Evolutionary conservation across 1,284 basidiomycete genomes (phyloP), one percentile per base, ranked within the genome.

Genomic region (Apiotrichum siamense): DNA sequence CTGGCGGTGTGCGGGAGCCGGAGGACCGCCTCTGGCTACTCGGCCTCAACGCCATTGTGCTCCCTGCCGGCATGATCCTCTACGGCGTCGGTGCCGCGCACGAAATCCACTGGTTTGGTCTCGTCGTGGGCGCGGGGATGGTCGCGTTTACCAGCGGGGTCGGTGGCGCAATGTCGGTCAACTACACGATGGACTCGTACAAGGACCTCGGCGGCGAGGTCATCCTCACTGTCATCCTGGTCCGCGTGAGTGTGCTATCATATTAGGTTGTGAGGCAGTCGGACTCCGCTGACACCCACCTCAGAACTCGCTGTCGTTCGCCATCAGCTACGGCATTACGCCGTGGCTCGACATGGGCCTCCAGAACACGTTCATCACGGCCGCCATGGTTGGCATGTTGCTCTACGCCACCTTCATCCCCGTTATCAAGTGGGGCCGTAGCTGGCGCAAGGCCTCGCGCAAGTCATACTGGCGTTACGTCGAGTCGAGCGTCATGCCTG

Each of bases 111-210:
- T 66, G 57, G 58, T 29, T 63, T 25, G 62, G 58, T 9, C 55
- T 63, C 15, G 52, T 55, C 9, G 23, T 61, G 12, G 64, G 61
- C 21, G 55, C 52, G 15, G 41, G 44, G 7, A 36, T 61, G 12
- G 38, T 59, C 17, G 54, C 60, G 7, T 61, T 55, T 43, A 52
- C 51, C 4, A 53, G 43, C 20, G 62, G 54, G n/a, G 50, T 47
- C 13, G 57, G 47, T 37, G 61, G 55, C 18, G 53, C 56, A 7
- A 50, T 60, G 21, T 49, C 64, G 12, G 45, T 63, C 39, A 59
- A 52, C 53, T 66, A 66, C 37, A 57, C 54, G 11, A 27, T 66
- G 12, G 64, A 66, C 57, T 51, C 41, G 4, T 66, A 66, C 52
- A 60, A 61, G 40, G 58, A 57, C 27, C 54, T 62, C 32, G 44